Conservation (phyloP, 441 rosid species). For the Manihot esculenta region DNA sequence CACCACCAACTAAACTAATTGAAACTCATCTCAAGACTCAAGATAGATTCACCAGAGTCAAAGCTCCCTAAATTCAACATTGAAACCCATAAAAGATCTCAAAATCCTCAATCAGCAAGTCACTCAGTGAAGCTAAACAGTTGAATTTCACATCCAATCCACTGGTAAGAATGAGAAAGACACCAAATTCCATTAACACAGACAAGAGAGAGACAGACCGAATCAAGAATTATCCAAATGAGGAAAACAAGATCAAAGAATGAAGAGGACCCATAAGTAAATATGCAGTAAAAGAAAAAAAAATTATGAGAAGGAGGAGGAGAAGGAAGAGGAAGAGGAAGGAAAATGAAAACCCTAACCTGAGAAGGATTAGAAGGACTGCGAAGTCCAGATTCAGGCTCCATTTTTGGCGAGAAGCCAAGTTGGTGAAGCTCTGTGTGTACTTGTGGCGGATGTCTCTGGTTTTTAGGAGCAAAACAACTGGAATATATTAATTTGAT, state of each 20-base stretch:
- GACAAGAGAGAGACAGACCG: background rate
- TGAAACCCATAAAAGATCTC: background rate
- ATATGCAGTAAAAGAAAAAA: background rate
- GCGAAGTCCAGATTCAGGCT: slow-evolving; percentile 50
- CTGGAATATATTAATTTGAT: too few relatives aligned
- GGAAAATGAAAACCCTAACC: slow-evolving; percentile 26
- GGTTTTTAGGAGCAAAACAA: background rate
- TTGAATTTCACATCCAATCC: too few relatives aligned
- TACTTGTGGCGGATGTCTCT: too few relatives aligned
- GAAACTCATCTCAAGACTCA: slow-evolving; percentile 2
- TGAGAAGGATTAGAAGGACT: slow-evolving; percentile 45
- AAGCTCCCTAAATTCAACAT: background rate
- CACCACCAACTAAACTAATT: background rate
- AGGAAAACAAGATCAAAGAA: background rate
- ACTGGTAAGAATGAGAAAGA: too few relatives aligned
- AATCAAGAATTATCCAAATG: background rate
- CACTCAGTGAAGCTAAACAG: background rate
- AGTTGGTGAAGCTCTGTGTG: background rate
- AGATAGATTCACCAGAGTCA: slow-evolving; percentile 1
- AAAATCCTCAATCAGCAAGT: slow-evolving; percentile 1
- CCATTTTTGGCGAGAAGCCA: slow-evolving; percentile 28
- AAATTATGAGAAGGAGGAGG: background rate
- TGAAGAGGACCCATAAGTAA: background rate
- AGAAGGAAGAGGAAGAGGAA: background rate
- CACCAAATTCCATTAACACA: background rate